A percentile compares a stretch with the other conserved stretches of the same genome.
Conservation (phyloP, 2,329 filamentous ascomycete genomes). For the Fusarium multiceps region DNA sequence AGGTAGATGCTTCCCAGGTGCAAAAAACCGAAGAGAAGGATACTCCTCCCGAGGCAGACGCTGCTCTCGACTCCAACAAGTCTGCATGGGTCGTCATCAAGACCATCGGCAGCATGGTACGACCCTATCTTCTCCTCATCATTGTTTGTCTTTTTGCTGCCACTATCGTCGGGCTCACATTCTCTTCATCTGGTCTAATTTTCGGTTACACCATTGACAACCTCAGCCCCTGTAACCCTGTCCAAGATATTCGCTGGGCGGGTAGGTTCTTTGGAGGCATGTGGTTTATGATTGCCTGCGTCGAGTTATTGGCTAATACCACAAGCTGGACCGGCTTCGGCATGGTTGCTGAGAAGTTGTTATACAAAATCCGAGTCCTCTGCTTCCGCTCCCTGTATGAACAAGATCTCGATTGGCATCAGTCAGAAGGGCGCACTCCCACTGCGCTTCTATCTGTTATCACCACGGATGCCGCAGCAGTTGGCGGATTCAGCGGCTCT, state of each 20-base stretch:
- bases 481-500: conserved; percentile 76
- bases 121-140: conserved; percentile 54
- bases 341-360: conserved; percentile 67
- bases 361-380: conserved; percentile 71
- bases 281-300: conserved; percentile 65
- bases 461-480: conserved; percentile 73
- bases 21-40: conserved; percentile 49
- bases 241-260: conserved; percentile 51
- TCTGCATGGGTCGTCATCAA: conserved; percentile 55
- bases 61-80: conserved; percentile 56
- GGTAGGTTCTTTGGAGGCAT: conserved; percentile 65
- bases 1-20: conserved; percentile 54
- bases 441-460: conserved; percentile 73
- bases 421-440: conserved; percentile 71
- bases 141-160: conserved; percentile 56
- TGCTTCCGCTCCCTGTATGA: conserved; percentile 73
- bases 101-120: conserved; percentile 52
- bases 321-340: conserved; percentile 65
- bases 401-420: conserved; percentile 78
- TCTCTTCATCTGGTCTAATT: conserved; percentile 65
- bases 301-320: conserved; percentile 64
- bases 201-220: conserved; percentile 56
- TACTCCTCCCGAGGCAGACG: conserved; percentile 46
- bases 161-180: conserved; percentile 66
- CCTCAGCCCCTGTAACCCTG: conserved; percentile 60